Evolutionary conservation across 176 grass and related monocot species (phyloP).

Genomic region (Luzula sylvatica): DNA sequence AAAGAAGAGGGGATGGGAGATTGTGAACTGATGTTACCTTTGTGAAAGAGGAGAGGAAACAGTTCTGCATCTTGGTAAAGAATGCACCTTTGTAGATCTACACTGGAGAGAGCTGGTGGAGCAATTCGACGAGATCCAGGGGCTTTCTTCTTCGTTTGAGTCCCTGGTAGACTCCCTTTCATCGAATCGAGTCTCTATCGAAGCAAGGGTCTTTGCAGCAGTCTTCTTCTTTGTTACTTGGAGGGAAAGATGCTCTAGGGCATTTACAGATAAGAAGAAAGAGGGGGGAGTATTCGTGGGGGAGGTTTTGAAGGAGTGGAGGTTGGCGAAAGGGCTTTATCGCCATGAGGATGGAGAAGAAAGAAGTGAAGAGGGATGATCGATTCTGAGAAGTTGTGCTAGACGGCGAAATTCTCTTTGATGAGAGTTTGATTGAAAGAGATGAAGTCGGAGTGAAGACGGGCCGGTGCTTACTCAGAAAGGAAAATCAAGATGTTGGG

Average conservation of each 20-base stretch:
- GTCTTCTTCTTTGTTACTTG: background rate
- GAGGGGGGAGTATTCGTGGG: background rate
- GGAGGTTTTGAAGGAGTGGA: background rate
- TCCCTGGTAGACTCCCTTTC: no score
- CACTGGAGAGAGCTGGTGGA: background rate
- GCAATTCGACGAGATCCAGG: no score
- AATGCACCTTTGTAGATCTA: background rate
- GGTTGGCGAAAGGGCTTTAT: background rate
- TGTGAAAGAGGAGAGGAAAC: background rate
- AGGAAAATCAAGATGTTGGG: no score
- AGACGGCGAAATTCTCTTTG: no score
- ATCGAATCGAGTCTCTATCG: no score
- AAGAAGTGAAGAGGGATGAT: no score
- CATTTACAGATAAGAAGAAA: background rate
- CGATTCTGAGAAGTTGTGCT: no score
- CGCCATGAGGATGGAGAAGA: no score
- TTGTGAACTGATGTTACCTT: background rate
- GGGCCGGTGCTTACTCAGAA: no score
- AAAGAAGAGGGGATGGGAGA: background rate
- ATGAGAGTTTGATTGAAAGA: no score
- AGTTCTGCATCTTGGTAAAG: background rate
- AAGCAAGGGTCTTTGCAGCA: background rate
- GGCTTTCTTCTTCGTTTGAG: no score
- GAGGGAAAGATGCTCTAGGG: background rate
- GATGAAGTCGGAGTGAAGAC: no score